phyloP scores from a whole-genome alignment of 495 filamentous ascomycete species.

The Hypoxylon crocopeplum region DNA sequence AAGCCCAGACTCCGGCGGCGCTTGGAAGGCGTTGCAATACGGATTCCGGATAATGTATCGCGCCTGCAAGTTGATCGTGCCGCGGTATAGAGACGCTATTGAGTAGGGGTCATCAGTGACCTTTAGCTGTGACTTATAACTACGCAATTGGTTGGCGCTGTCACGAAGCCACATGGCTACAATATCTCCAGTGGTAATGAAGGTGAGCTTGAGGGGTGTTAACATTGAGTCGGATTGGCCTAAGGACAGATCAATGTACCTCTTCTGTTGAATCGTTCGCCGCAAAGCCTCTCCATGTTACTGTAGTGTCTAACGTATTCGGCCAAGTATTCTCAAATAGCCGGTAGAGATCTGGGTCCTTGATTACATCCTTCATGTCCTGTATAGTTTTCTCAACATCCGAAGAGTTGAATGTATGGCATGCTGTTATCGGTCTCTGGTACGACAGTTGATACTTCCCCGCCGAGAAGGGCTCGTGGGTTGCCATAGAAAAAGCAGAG shows the following conservation, averaged over 20 bases:
- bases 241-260: constrained; percentile 38
- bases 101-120: constrained; percentile 51
- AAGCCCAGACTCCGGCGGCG: constrained; percentile 61
- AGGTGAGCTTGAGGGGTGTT: constrained; percentile 47
- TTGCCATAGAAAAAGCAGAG: constrained; percentile 51
- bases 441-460: constrained; percentile 59
- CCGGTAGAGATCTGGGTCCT: constrained; percentile 69
- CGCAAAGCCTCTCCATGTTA: constrained; percentile 67
- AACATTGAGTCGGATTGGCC: constrained; percentile 48
- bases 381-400: constrained; percentile 61
- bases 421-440: constrained; percentile 60
- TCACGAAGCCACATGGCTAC: constrained; percentile 75
- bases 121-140: constrained; percentile 64
- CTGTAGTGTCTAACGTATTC: constrained; percentile 72
- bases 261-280: constrained; percentile 50
- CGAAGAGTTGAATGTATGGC: constrained; percentile 66
- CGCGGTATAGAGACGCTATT: constrained; percentile 65
- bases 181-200: constrained; percentile 69
- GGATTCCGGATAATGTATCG: constrained; percentile 65
- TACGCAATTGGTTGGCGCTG: constrained; percentile 70
- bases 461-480: constrained; percentile 52
- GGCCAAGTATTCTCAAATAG: constrained; percentile 71
- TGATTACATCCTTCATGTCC: constrained; percentile 56
- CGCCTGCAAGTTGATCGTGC: constrained; percentile 71
- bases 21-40: constrained; percentile 72